phyloP scores from a whole-genome alignment of 228 moss, liverwort and hornwort genomes.

The Sphagnum magellanicum region DNA sequence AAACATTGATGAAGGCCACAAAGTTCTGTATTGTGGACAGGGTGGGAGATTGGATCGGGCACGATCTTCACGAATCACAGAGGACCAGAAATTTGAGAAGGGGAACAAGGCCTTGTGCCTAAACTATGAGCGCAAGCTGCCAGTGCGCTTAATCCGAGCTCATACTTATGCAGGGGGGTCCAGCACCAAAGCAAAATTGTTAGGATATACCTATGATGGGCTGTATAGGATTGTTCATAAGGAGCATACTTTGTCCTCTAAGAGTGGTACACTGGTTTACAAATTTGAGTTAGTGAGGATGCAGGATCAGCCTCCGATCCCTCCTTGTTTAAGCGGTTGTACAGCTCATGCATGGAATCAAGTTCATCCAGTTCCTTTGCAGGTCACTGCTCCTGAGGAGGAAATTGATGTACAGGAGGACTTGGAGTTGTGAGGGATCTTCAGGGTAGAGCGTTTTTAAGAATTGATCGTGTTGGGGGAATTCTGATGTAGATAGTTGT shows the following conservation, averaged over 20 bases:
- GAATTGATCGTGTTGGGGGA: too few species aligned
- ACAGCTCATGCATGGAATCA: conserved; percentile 36
- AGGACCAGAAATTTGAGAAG: conserved; percentile 31
- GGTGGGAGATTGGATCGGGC: conserved; percentile 43
- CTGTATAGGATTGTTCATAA: conserved; percentile 17
- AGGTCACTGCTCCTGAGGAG: conserved; percentile 20
- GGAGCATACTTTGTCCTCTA: conserved; percentile 28
- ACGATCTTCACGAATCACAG: conserved; percentile 30
- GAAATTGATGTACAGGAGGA: conserved; percentile 7
- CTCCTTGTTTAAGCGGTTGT: conserved; percentile 32
- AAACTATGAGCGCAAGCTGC: conserved; percentile 33
- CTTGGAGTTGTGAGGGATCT: too few species aligned
- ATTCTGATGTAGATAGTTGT: too few species aligned
- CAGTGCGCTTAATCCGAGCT: conserved; percentile 45
- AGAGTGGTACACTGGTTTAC: conserved; percentile 13
- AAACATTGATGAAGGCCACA: conserved; percentile 31
- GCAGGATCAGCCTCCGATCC: conserved; percentile 38
- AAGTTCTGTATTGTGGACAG: conserved; percentile 37
- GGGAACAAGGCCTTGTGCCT: conserved; percentile 42
- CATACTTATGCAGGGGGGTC: conserved; percentile 6
- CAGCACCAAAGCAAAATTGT: conserved; percentile 6
- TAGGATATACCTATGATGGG: conserved; percentile 53
- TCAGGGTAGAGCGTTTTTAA: too few species aligned
- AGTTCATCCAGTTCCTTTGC: conserved; percentile 17
- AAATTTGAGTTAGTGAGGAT: conserved; percentile 29